Evolutionary conservation across 371 early-diverging fungal genomes (phyloP).

Genomic region (Dinochytrium kinnereticum): DNA sequence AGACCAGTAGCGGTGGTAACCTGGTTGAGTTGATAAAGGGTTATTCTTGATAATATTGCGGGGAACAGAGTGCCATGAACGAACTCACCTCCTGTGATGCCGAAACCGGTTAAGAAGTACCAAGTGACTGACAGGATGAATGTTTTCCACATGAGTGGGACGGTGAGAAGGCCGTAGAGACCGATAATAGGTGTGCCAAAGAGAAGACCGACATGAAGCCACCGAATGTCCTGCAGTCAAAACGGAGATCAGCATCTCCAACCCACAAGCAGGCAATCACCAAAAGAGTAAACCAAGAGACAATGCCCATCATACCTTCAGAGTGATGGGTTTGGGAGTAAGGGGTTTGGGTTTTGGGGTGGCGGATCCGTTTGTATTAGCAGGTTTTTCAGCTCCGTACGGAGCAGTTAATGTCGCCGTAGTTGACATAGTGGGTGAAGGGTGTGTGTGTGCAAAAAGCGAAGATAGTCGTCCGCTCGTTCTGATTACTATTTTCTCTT

Average conservation of each 20-base stretch:
- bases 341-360: background rate
- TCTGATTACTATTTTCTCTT: too few species aligned
- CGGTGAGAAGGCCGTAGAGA: conserved; percentile 77
- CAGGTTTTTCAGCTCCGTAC: too few species aligned
- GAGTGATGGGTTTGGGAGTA: background rate
- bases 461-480: too few species aligned
- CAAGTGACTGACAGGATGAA: conserved; percentile 75
- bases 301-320: background rate
- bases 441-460: too few species aligned
- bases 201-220: conserved; percentile 78
- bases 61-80: background rate
- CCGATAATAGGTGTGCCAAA: conserved; percentile 78
- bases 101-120: conserved; percentile 85
- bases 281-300: too few species aligned
- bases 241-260: too few species aligned
- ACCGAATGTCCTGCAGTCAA: conserved; percentile 70
- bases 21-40: conserved; percentile 17
- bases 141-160: conserved; percentile 71
- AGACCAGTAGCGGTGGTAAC: conserved; percentile 56
- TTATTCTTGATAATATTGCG: background rate
- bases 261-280: too few species aligned
- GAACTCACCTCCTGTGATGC: conserved; percentile 84
- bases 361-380: background rate
- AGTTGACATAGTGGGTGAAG: too few species aligned
- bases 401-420: too few species aligned